Base-by-base conservation (phyloP, 2,329 filamentous ascomycete species). In the Aureobasidium vineae region DNA sequence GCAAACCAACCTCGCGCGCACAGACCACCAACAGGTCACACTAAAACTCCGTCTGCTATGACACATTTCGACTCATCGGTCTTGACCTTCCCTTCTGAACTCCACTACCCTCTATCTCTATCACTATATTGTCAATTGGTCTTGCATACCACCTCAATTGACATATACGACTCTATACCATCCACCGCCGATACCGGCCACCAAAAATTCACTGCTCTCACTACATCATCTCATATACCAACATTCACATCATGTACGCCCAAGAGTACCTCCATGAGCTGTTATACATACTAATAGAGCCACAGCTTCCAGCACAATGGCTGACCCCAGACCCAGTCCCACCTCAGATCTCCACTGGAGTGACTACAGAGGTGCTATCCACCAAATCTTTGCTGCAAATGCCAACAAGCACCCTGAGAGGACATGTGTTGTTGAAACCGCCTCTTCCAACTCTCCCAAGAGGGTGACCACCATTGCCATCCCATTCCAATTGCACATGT, bases 361-460 rank as follows among this genome's bases (percentile, higher is more conserved):
- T 52, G 84, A 83, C 73, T 90, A 86, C 75, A 76, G 80, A 66
- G 87, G 86, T 38, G 81, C 88, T 16, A 91, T 92, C 71, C 88
- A 91, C 72, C 85, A 90, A 66, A 85, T 88, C 69, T 92, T 92
- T 73, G 79, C 80, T 65, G 76, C 78, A 53, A 90, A 90, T 79
- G 91, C 91, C 10, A 77, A 83, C 73, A 83, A 80, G 68, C 83
- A 90, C 73, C 92, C 92, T 1, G 86, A 91, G 47, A 82, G 86
- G 72, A 77, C 84, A 65, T 91, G 88, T 72, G 87, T 91, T 3
- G 82, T 89, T 2, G 88, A 90, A 73, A 91, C 88, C 5, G 79
- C 81, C 5, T 83, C 82, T 7, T 78, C 65, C 76, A 82, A 71
- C 8, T 72, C 75, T n/a, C 71, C 73, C 11, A 69, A 73, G 65